phyloP scores from a whole-genome alignment of 441 rosid species.

The Euphorbia schlechtendalii region DNA sequence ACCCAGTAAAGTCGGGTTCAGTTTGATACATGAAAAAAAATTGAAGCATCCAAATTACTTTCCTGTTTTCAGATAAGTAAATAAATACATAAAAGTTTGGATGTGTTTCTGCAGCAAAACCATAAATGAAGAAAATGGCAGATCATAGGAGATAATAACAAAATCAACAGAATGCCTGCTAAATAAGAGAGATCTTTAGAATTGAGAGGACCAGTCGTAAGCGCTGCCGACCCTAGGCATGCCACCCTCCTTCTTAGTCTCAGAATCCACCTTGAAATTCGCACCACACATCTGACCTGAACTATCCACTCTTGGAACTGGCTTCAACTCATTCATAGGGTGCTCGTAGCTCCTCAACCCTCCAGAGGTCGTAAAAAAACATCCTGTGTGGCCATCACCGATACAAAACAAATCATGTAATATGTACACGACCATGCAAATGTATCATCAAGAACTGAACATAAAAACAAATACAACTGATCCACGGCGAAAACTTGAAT shows the following conservation, averaged over 20 bases:
- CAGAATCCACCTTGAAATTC: slow-evolving; percentile 70
- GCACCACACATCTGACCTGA: slow-evolving; percentile 88
- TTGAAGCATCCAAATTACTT: slow-evolving; percentile 23
- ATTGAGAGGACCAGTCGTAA: slow-evolving; percentile 76
- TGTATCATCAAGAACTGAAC: background rate
- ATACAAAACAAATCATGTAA: slow-evolving; percentile 10
- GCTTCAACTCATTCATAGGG: slow-evolving; percentile 84
- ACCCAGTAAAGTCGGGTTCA: slow-evolving; percentile 18
- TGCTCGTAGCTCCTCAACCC: slow-evolving; percentile 90
- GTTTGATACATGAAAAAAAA: slow-evolving; percentile 20
- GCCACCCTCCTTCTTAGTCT: slow-evolving; percentile 57
- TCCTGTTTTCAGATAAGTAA: slow-evolving; percentile 1
- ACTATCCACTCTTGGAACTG: slow-evolving; percentile 93
- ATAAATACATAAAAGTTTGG: slow-evolving; percentile 1
- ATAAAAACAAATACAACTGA: background rate
- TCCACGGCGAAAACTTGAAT: too few relatives aligned
- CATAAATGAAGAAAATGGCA: slow-evolving; percentile 10
- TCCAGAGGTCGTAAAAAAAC: slow-evolving; percentile 89
- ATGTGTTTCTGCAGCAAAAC: slow-evolving; percentile 11
- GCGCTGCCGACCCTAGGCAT: slow-evolving; percentile 95
- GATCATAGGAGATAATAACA: slow-evolving; percentile 7
- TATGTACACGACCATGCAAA: background rate
- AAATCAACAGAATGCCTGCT: slow-evolving; percentile 14
- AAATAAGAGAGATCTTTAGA: slow-evolving; percentile 29
- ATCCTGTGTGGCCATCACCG: slow-evolving; percentile 42